phyloP scores from a whole-genome alignment of 78 protist species.

The Blattamonas nauphoetae region DNA sequence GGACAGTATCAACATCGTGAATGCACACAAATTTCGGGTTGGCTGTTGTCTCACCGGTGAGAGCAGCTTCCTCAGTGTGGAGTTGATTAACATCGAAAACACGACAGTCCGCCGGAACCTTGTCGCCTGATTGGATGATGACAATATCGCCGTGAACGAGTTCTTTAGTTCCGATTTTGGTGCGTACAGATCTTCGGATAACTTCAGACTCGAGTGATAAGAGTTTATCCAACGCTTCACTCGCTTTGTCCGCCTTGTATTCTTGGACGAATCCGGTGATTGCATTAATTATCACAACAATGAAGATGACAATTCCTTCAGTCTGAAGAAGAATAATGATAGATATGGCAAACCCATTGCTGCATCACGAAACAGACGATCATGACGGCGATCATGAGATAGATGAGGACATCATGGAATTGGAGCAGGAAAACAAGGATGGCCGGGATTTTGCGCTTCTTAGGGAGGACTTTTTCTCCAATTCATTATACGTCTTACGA shows the following conservation, averaged over 20 bases:
- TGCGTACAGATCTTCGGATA: slow-evolving; percentile 12
- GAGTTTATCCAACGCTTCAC: slow-evolving; percentile 38
- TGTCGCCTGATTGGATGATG: slow-evolving; percentile 25
- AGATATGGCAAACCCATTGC: too few relatives aligned
- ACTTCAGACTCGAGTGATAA: slow-evolving; percentile 20
- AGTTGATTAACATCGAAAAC: slow-evolving; percentile 4
- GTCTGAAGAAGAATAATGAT: too few relatives aligned
- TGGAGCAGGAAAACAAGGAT: slow-evolving; percentile 6
- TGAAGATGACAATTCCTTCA: slow-evolving; percentile 38
- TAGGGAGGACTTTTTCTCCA: not conserved
- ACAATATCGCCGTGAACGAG: slow-evolving; percentile 43
- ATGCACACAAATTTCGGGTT: not conserved
- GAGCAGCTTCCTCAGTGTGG: slow-evolving; percentile 12
- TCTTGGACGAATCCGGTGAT: slow-evolving; percentile 60
- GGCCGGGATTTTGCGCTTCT: not conserved
- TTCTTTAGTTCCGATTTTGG: not conserved
- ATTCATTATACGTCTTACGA: too few relatives aligned
- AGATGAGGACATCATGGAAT: not conserved
- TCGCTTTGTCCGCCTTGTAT: slow-evolving; percentile 47
- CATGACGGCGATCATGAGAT: not conserved
- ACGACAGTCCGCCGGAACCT: slow-evolving; percentile 48
- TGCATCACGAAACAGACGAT: not conserved
- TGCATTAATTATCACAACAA: slow-evolving; percentile 57
- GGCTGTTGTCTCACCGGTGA: slow-evolving; percentile 19
- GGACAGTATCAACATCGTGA: not conserved